phyloP scores from a whole-genome alignment of 2,329 filamentous ascomycete species.

The Sarocladium kiliense region DNA sequence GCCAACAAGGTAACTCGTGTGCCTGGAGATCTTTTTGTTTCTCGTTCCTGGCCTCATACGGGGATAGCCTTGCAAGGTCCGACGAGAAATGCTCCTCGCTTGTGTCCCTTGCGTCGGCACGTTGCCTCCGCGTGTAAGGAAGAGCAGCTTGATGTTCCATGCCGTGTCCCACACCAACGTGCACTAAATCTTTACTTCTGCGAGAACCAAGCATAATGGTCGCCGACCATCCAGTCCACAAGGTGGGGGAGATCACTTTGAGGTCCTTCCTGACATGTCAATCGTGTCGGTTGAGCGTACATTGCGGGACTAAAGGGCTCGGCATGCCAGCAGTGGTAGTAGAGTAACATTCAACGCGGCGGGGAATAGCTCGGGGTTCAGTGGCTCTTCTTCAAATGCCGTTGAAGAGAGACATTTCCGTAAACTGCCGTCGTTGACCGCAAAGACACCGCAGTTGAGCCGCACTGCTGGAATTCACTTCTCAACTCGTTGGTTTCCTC shows the following conservation, averaged over 20 bases:
- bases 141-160: not conserved
- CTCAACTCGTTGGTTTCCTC: not conserved
- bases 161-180: not conserved
- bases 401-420: not conserved
- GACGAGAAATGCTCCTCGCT: not conserved
- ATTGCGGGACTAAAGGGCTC: not conserved
- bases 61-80: not conserved
- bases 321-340: not conserved
- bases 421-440: not conserved
- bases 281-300: not conserved
- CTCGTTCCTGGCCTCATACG: not conserved
- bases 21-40: too few relatives aligned
- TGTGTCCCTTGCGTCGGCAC: not conserved
- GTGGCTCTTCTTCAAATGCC: not conserved
- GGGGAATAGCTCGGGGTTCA: not conserved
- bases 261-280: not conserved
- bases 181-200: not conserved
- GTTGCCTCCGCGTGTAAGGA: not conserved
- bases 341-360: not conserved
- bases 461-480: not conserved
- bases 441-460: conserved; percentile 1
- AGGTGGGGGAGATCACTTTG: not conserved
- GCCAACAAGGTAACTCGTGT: too few relatives aligned
- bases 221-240: not conserved
- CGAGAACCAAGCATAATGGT: not conserved